These are phyloP conservation scores for Candida broadrunensis DNA, from an alignment of 805 yeast species.

Conservation along the genomic window DNA sequence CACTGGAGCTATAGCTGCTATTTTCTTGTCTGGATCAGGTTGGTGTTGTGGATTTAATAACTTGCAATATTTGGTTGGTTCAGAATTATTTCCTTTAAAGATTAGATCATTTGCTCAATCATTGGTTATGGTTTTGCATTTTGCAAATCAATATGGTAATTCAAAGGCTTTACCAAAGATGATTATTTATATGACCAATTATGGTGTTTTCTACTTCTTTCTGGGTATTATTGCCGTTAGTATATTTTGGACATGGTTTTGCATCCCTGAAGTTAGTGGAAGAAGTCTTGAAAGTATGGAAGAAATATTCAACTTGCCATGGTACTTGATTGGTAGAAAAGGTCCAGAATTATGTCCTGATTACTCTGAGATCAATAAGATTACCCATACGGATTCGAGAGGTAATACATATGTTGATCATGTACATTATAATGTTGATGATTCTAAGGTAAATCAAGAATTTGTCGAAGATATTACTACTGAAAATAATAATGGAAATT, in stretches of 20 bases:
- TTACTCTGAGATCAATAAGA: constrained; percentile 35
- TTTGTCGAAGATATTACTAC: constrained; percentile 6
- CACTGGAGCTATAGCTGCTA: constrained; percentile 45
- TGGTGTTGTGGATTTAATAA: constrained; percentile 60
- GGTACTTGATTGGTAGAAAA: constrained; percentile 52
- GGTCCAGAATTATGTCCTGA: constrained; percentile 53
- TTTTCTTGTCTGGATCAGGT: constrained; percentile 48
- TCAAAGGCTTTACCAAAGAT: constrained; percentile 50
- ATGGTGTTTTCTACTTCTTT: constrained; percentile 53
- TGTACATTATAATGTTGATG: constrained; percentile 7
- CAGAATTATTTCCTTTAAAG: constrained; percentile 52
- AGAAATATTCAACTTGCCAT: constrained; percentile 47
- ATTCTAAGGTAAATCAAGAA: constrained; percentile 8
- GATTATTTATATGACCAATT: constrained; percentile 41
- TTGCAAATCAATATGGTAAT: constrained; percentile 52
- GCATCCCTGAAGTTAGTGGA: constrained; percentile 47
- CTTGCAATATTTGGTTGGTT: constrained; percentile 48
- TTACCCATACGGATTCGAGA: constrained; percentile 12
- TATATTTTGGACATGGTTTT: constrained; percentile 42
- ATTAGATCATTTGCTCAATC: constrained; percentile 47
- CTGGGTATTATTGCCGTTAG: constrained; percentile 39
- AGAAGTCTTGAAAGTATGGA: constrained; percentile 48
- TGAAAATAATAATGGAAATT: too few species aligned
- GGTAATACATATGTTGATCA: constrained; percentile 12
- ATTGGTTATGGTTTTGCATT: constrained; percentile 51